These are phyloP conservation scores for Tetradesmus lagerheimii DNA, from an alignment of 139 green algal species.

Conservation along the genomic window DNA sequence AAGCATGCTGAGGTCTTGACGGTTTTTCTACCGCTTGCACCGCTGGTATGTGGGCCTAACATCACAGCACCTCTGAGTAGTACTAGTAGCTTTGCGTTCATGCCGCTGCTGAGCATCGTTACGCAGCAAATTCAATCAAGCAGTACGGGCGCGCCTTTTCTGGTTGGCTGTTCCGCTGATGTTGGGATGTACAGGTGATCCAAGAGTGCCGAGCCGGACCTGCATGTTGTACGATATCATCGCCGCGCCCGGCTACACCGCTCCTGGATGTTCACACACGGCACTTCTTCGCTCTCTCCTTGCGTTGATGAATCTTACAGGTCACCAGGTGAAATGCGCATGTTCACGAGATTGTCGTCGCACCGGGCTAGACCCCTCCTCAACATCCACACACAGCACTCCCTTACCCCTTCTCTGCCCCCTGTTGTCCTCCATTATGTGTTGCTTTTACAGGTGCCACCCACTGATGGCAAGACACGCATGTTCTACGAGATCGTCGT, in stretches of 20 bases:
- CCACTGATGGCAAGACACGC: constrained; percentile 96
- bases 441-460: constrained; percentile 64
- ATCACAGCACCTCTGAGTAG: neutral
- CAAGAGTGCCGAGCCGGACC: constrained; percentile 98
- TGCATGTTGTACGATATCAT: constrained; percentile 99
- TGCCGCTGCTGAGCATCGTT: too few species aligned
- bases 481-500: constrained; percentile 99
- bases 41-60: neutral
- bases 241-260: constrained; percentile 97
- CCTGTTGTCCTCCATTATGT: neutral
- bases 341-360: constrained; percentile 81
- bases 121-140: too few species aligned
- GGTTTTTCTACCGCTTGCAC: neutral
- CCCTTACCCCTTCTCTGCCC: neutral
- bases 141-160: too few species aligned
- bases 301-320: too few species aligned
- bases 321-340: constrained; percentile 86
- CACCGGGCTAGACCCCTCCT: too few species aligned
- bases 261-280: too few species aligned
- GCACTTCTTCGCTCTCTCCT: too few species aligned
- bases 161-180: too few species aligned
- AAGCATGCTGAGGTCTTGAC: neutral
- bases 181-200: constrained; percentile 83
- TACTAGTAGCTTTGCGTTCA: too few species aligned
- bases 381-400: too few species aligned